Percentiles rank a stretch among this genome's conserved stretches.
phyloP scores from a whole-genome alignment of 768 basidiomycete genomes.

The Lyophyllum decastes region DNA sequence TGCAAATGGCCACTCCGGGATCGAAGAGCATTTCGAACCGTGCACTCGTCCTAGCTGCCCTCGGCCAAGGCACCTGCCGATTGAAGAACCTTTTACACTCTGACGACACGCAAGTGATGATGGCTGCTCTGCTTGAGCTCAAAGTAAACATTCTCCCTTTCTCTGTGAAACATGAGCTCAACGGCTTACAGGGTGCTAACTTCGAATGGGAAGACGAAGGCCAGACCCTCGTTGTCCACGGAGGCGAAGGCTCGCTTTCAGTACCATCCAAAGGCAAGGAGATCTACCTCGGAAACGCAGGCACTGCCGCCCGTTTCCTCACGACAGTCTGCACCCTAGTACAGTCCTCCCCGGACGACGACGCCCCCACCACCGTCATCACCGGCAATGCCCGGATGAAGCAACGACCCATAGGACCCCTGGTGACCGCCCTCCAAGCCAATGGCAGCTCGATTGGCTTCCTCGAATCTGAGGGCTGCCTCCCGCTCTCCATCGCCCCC shows the following conservation, averaged over 20 bases:
- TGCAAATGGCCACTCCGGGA: constrained; percentile 87
- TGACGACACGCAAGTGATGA: constrained; percentile 99
- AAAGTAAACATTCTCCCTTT: constrained; percentile 52
- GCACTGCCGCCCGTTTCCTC: constrained; percentile 96
- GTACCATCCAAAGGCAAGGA: constrained; percentile 82
- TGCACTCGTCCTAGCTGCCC: constrained; percentile 89
- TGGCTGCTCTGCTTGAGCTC: constrained; percentile 87
- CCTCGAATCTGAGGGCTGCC: constrained; percentile 78
- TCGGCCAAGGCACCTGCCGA: constrained; percentile 85
- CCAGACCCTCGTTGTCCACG: constrained; percentile 90
- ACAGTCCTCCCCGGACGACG: constrained; percentile 39
- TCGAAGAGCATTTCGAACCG: constrained; percentile 97
- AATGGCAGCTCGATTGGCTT: constrained; percentile 83
- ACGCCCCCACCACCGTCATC: constrained; percentile 66
- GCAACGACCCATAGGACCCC: constrained; percentile 93
- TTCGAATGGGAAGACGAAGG: constrained; percentile 97
- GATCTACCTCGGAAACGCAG: constrained; percentile 95
- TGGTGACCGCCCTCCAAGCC: constrained; percentile 83
- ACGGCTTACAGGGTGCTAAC: constrained; percentile 67
- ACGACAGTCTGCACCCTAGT: constrained; percentile 95
- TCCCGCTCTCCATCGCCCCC: constrained; percentile 85
- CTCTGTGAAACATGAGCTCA: constrained; percentile 1
- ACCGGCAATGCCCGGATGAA: constrained; percentile 99
- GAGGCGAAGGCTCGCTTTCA: constrained; percentile 78
- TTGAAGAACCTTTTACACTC: constrained; percentile 92